Evolutionary conservation across 1,284 basidiomycete genomes (phyloP), one percentile per base, ranked within the genome.

Genomic region (Microbotryum intermedium): DNA sequence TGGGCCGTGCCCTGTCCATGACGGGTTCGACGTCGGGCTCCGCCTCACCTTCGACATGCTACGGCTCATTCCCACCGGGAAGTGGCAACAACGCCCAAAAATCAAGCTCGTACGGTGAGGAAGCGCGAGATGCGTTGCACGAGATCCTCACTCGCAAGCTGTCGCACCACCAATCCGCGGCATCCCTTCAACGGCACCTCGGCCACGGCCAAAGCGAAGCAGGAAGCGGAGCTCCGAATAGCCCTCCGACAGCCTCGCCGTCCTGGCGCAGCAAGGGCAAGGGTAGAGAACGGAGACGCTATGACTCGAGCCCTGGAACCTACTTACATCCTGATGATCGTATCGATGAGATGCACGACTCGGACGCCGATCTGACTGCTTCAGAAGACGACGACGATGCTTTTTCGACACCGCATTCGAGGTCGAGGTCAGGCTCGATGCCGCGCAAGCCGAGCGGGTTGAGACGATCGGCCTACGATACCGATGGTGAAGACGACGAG

Each of bases 21-120:
- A 65, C 65, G 4, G 65, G 65, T 0, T 59, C 62, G 1, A 26
- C 42, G 0, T 57, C 55, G 25, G 65, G 65, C 4, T 61, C 59
- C 13, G 65, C 65, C 3, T 53, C 52, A 9, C 65, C 65, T 3
- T 44, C 50, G 1, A 64, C 65, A 1, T 26, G 52, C 20, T 66
- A 66, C 55, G 65, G 65, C 16, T 59, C 57, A n/a, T 66, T 66
- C 57, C 62, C 65, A 3, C 65, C 65, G 1, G 39, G 20, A 1
- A 39, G 34, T 39, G 48, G 43, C 16, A 48, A 34, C 11, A 20
- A 26, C 7, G 42, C 21, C 1, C n/a, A 16, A 4, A 42, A n/a
- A 10, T 55, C 55, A n/a, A n/a, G 21, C 30, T n/a, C n/a, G 3
- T 18, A 16, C 23, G 26, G 44, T 7, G 25, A n/a, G 20, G 43